Evolutionary conservation across 345 rosid species (phyloP), one percentile per base, ranked within the genome.

Genomic region (Trapa incisa): DNA sequence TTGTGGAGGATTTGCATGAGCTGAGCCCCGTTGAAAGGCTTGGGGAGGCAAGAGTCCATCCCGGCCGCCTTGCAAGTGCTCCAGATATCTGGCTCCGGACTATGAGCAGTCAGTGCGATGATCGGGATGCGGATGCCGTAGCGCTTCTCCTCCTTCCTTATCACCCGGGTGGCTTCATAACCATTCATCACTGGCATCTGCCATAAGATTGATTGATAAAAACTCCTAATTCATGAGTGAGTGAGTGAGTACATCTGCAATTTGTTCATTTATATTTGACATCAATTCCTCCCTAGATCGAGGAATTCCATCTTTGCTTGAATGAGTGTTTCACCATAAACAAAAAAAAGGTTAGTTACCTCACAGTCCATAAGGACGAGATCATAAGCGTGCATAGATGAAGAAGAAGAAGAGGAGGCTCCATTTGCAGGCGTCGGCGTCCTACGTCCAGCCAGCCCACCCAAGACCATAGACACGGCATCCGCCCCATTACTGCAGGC

Each of bases 111-210:
- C 64, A 91, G 64, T 33, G 87, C 96, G 7, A 94, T 86, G 37
- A 91, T 86, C 4, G 99, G 97, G 7, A 76, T 79, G 29, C 73
- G 37, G 3, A 33, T 76, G 4, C 80, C 80, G 7, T 86, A 79
- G 0, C 4, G 22, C 39, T 65, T 71, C 82, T 94, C 96, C 74
- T 69, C 80, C 50, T 71, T 74, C 70, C 96, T 81, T 50, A 89
- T 91, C 74, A 64, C 47, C 67, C 76, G 75, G 1, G 93, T 83
- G 47, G 96, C 89, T 67, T 89, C 86, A 37, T 78, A 85, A 11
- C 96, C 97, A 68, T 87, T 47, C 93, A 94, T 84, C 48, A 52
- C 65, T 12, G 91, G 82, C 99, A 94, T 89, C 99, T 94, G 33
- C 53, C 17, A 53, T n/a, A 37, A 12, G 12, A 11, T 39, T 32